These are phyloP conservation scores for Hanseniaspora clermontiae DNA, from an alignment of 805 yeast genomes.

Conservation along the genomic window DNA sequence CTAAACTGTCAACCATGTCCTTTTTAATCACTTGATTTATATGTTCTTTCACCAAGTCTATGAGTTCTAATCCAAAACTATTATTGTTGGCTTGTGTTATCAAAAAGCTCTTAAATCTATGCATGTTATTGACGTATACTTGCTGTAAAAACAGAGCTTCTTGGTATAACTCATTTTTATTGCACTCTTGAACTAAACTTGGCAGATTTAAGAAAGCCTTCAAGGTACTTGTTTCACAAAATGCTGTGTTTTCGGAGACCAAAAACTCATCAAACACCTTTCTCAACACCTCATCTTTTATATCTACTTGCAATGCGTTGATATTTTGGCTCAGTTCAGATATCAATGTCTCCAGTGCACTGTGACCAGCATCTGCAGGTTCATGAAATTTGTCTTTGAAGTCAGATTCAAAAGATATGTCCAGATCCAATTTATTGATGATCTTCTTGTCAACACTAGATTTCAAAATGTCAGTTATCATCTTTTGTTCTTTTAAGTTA, in stretches of 20 bases:
- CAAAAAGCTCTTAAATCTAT: constrained; percentile 48
- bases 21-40: constrained; percentile 27
- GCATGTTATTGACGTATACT: constrained; percentile 49
- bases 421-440: neutral
- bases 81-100: constrained; percentile 23
- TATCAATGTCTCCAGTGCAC: neutral
- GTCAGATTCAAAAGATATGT: neutral
- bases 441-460: constrained; percentile 6
- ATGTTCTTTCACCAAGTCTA: constrained; percentile 24
- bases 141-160: constrained; percentile 79
- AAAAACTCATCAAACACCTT: neutral
- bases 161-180: constrained; percentile 72
- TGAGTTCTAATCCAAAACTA: constrained; percentile 16
- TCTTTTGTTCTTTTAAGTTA: constrained; percentile 4
- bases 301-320: neutral
- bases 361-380: neutral
- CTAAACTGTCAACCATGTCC: constrained; percentile 58
- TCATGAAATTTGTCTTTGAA: neutral
- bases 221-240: constrained; percentile 56
- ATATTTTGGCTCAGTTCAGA: constrained; percentile 2
- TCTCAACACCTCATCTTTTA: neutral
- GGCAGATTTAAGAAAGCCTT: constrained; percentile 52
- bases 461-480: neutral
- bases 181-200: constrained; percentile 68
- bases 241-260: constrained; percentile 23